phyloP scores from a whole-genome alignment of 2,329 filamentous ascomycete genomes.

The Clonostachys sp. region DNA sequence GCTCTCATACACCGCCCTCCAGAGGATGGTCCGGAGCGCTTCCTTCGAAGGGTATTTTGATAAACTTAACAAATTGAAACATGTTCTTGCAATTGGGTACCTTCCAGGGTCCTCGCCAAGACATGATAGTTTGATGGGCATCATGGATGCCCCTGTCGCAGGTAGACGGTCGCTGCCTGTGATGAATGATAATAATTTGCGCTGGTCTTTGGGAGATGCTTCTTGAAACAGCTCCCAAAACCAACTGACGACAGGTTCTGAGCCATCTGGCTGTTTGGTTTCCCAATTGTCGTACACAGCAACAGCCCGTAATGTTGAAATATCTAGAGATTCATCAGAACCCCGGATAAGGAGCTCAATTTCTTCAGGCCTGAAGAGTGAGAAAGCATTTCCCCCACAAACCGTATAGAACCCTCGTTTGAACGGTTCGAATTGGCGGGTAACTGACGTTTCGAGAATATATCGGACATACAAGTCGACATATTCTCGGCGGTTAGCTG shows the following conservation, averaged over 20 bases:
- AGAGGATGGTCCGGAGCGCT: conserved; percentile 67
- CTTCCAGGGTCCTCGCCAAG: conserved; percentile 69
- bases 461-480: conserved; percentile 81
- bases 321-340: conserved; percentile 78
- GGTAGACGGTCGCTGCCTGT: conserved; percentile 89
- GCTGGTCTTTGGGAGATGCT: conserved; percentile 63
- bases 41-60: conserved; percentile 66
- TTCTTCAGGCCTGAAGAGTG: conserved; percentile 83
- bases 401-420: conserved; percentile 92
- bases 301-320: conserved; percentile 69
- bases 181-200: conserved; percentile 78
- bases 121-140: conserved; percentile 72
- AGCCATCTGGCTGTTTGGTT: conserved; percentile 45
- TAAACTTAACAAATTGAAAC: conserved; percentile 80
- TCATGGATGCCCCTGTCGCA: conserved; percentile 76
- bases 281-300: conserved; percentile 82
- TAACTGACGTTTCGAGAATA: conserved; percentile 71
- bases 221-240: conserved; percentile 81
- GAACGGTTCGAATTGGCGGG: conserved; percentile 87
- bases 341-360: conserved; percentile 85
- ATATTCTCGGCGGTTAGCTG: conserved; percentile 77
- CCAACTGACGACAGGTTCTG: conserved; percentile 62
- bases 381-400: conserved; percentile 82
- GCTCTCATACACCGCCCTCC: conserved; percentile 83
- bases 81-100: conserved; percentile 83